Evolutionary conservation across 176 grass and related monocot genomes (phyloP), one percentile per base, ranked within the genome.

Genomic region (Thinopyrum elongatum): DNA sequence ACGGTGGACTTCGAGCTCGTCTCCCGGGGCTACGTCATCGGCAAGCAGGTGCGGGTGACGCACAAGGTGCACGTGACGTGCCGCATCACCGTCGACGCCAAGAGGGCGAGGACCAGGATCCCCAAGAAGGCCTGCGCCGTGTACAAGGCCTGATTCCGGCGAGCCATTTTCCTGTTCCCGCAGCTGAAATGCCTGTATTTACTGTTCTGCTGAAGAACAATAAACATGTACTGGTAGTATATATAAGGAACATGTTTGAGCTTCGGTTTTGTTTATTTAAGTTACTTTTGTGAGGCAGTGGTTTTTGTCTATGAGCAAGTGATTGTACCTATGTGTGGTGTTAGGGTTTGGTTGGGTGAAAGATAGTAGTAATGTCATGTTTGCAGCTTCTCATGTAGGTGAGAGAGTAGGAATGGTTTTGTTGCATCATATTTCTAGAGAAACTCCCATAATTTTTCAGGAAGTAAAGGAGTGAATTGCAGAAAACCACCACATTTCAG

Each of bases 41-140:
- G 97, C 34, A 89, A 94, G 85, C 91, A 97, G 14, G 97, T 99
- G 79, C 86, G 91, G 85, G 97, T 99, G 65, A 96, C 92, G 44
- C 97, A 97, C 80, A 90, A 65, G 69, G 66, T 87, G 84, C 94
- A 93, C 34, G 88, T 93, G 16, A 87, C 92, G 3, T 99, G 97
- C 80, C 83, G 73, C 28, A 16, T 97, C 41, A 74, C 89, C 6
- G 69, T 97, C 3, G 77, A 94, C 83, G 53, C 87, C 16, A 94
- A 86, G 74, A 88, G 88, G 55, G 88, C 89, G 16, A 94, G 90
- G 2, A 85, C 94, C 68, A 96, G 87, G 73, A 87, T 99, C 80
- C 86, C 89, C 22, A 87, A 91, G 39, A 77, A 88, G 23, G 93
- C 92, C 21, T 99, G 97, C 61, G 42, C 90, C 73, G 25, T 87